Base-by-base conservation (phyloP, 2,329 filamentous ascomycete genomes). In the Fusarium marasasianum region DNA sequence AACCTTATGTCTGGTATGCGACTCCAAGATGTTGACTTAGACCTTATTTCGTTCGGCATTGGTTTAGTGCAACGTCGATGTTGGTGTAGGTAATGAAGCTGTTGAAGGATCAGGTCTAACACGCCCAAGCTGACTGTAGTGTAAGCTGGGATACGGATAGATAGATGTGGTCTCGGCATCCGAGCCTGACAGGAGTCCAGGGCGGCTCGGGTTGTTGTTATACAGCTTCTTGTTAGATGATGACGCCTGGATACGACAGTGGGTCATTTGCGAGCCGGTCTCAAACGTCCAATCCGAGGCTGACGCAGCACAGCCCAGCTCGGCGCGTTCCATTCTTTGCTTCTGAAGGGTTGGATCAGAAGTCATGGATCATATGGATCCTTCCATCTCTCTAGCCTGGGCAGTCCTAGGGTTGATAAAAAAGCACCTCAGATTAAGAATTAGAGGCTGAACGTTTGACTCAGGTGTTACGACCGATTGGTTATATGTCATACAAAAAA, bases 301-400 rank as follows among this genome's bases (percentile, higher is more conserved):
- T 50, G 62, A 77, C 60, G 69, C 69, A 73, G 69, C 71, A 68
- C 69, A 61, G 58, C 67, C 38, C 40, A 60, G 55, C n/a, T 64
- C 63, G 51, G 63, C 64, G 63, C 45, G 63, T 74, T 67, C 64
- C 68, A 63, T 68, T 68, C 63, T 55, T 77, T 78, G 60, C 50
- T 59, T 63, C 61, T 66, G 66, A 63, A 35, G 54, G 63, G 50
- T 66, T 74, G 69, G 76, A 53, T 67, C 64, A 65, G 41, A 57
- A 68, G 66, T 61, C 57, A 77, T 72, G 59, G 53, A 60, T 66
- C 31, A 35, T 35, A 70, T 43, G 66, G 65, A 45, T 51, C 43
- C 29, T 31, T 64, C 45, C 44, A 56, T 64, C 58, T 64, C 41
- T 33, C 35, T 56, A 45, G 57, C 51, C 33, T 50, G 15, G 48